phyloP scores from a whole-genome alignment of 345 rosid species.

The Brassica rapa region DNA sequence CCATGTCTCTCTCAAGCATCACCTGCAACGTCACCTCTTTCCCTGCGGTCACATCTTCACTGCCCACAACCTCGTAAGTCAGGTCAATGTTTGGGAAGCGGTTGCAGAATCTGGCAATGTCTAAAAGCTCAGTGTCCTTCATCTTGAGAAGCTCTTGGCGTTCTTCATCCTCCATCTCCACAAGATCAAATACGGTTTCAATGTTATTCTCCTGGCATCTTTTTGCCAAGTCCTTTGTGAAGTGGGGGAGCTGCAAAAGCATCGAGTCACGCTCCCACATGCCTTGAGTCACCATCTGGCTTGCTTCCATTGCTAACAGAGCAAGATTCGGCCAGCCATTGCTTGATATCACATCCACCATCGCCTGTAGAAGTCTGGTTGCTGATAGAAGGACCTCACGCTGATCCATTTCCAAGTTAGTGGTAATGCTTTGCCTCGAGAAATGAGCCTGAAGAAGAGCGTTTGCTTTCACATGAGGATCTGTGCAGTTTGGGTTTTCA shows the following conservation, averaged over 20 bases:
- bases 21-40: slow-evolving; percentile 66
- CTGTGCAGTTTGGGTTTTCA: slow-evolving; percentile 72
- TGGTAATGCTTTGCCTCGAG: slow-evolving; percentile 74
- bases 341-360: slow-evolving; percentile 92
- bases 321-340: slow-evolving; percentile 81
- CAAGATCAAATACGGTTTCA: slow-evolving; percentile 74
- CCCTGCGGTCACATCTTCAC: slow-evolving; percentile 52
- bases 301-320: slow-evolving; percentile 83
- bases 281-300: slow-evolving; percentile 96
- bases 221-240: slow-evolving; percentile 75
- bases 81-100: slow-evolving; percentile 83
- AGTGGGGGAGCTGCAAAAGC: slow-evolving; percentile 87
- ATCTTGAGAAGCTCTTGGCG: slow-evolving; percentile 77
- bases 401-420: slow-evolving; percentile 70
- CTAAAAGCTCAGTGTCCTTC: slow-evolving; percentile 64
- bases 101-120: slow-evolving; percentile 81
- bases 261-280: slow-evolving; percentile 93
- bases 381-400: slow-evolving; percentile 72
- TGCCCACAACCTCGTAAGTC: slow-evolving; percentile 59
- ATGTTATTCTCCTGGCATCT: slow-evolving; percentile 74
- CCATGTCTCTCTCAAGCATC: slow-evolving; percentile 73
- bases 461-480: slow-evolving; percentile 90
- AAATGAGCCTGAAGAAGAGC: slow-evolving; percentile 94
- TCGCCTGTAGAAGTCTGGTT: slow-evolving; percentile 74
- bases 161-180: slow-evolving; percentile 86